Evolutionary conservation across 495 filamentous ascomycete species (phyloP).

Genomic region (Cryomyces minteri): DNA sequence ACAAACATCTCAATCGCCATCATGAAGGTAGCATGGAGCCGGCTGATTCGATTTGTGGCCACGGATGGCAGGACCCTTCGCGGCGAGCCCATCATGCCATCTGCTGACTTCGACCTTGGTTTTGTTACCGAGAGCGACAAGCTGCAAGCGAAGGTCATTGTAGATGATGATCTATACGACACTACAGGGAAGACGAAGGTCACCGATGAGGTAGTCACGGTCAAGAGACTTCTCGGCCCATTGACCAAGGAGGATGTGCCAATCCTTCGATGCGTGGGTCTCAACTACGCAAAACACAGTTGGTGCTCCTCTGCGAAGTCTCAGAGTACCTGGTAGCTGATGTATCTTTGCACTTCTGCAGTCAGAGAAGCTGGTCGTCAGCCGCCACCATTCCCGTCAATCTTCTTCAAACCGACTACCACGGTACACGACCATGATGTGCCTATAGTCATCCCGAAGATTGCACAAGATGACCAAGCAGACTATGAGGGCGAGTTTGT

Average conservation of each 20-base stretch:
- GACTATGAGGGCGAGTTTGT: conserved; percentile 37
- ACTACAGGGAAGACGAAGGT: not conserved
- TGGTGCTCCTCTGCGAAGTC: not conserved
- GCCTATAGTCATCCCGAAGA: conserved; percentile 26
- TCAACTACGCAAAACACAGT: conserved; percentile 21
- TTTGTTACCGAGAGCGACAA: conserved; percentile 10
- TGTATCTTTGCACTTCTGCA: not conserved
- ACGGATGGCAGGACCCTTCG: conserved; percentile 22
- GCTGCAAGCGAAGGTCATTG: conserved; percentile 13
- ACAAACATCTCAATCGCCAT: not conserved
- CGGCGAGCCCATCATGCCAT: conserved; percentile 30
- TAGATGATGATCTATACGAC: not conserved
- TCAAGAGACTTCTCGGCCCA: conserved; percentile 16
- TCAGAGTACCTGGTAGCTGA: not conserved
- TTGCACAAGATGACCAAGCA: conserved; percentile 29
- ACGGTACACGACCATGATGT: conserved; percentile 23
- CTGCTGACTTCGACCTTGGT: conserved; percentile 24
- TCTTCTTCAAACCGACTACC: conserved; percentile 32
- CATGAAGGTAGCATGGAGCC: conserved; percentile 19
- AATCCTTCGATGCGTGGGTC: conserved; percentile 16
- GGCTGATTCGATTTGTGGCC: conserved; percentile 30
- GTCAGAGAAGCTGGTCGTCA: conserved; percentile 29
- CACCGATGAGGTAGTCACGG: conserved; percentile 11
- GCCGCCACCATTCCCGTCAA: conserved; percentile 27
- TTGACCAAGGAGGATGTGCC: conserved; percentile 12